Base-by-base conservation (phyloP, 495 filamentous ascomycete species). In the Cudoniella acicularis region DNA sequence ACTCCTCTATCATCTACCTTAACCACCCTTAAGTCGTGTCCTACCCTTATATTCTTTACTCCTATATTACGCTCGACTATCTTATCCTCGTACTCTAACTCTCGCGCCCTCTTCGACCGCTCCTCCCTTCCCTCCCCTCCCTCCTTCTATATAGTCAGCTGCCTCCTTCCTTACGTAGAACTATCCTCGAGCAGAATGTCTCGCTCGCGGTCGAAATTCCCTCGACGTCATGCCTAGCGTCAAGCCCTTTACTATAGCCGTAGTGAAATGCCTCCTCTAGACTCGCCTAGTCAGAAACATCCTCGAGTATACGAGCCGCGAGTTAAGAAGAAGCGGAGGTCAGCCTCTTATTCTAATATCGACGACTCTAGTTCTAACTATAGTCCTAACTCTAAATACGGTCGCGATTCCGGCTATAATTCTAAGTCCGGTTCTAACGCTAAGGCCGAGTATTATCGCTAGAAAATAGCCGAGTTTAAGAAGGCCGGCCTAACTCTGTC, bases 161-260 rank as follows among this genome's bases (percentile, higher is more conserved):
- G 13, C 30, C 6, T 36, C 30, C 13, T 13, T 36, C 13, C 30
- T 36, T 13, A 36, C 30, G n/a, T n/a, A 36, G 13, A 36, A 13
- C 30, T 36, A 6, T 13, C 30, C 30, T 4, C 6, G 6, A 13
- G 13, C 30, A 13, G 13, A 4, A 36, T 36, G 30, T 4, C 30
- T 13, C 30, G 30, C 13, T 21, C n/a, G n/a, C n/a, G n/a, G n/a
- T n/a, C n/a, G n/a, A n/a, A n/a, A n/a, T n/a, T 59, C 8, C 56
- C 56, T 43, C 56, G 56, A 50, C 56, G 56, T 59, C 20, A 52
- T 25, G 48, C 56, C 22, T 27, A 59, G 56, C 30, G 56, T 50
- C 23, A 52, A 52, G 21, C 46, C 50, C 56, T 59, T 41, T 17
- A 27, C 45, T 10, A 59, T 42, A 22, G 56, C 25, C 46, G 56